phyloP scores from a whole-genome alignment of 176 grass and related monocot genomes.

The Alopecurus myosuroides region DNA sequence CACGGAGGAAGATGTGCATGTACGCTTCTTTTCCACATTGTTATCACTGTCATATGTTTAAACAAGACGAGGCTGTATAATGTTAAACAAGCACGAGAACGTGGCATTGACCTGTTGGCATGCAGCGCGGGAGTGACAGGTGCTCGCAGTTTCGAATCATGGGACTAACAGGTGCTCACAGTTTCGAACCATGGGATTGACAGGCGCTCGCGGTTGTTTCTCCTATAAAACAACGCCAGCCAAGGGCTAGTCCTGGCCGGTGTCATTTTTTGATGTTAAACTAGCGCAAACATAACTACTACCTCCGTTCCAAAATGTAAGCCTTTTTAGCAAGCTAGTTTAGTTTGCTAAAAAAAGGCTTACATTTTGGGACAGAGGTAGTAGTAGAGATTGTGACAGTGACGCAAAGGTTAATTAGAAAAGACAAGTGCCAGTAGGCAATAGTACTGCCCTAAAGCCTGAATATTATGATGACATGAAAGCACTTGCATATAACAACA shows the following conservation, averaged over 20 bases:
- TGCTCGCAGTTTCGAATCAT: no score
- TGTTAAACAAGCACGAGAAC: background rate
- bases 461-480: background rate
- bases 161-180: no score
- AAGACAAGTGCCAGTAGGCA: background rate
- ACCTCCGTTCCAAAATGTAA: no score
- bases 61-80: background rate
- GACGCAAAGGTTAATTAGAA: background rate
- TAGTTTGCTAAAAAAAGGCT: no score
- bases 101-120: no score
- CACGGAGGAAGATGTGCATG: background rate
- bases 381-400: background rate
- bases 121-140: no score
- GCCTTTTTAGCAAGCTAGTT: no score
- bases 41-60: background rate
- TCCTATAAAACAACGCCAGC: no score
- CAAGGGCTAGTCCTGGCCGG: no score
- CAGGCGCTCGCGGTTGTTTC: no score
- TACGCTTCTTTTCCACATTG: background rate
- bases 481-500: background rate
- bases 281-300: background rate
- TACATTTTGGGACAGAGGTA: no score
- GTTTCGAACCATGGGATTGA: no score
- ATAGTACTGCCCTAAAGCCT: background rate
- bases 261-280: background rate